phyloP scores from a whole-genome alignment of 257 asterid genomes.

The Lavandula angustifolia region DNA sequence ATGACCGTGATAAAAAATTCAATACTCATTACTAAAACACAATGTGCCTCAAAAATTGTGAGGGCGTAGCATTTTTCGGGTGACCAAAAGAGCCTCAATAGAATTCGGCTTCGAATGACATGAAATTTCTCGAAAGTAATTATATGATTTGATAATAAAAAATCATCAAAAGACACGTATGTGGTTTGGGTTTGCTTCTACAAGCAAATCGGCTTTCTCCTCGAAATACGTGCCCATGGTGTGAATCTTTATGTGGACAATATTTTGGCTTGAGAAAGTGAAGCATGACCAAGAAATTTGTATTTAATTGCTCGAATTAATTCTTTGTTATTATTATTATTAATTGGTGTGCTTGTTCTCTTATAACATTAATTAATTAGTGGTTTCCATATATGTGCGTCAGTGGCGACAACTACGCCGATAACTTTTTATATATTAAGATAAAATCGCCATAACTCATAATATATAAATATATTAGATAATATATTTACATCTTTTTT shows the following conservation, averaged over 20 bases:
- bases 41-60: conserved; percentile 7
- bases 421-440: too few species aligned
- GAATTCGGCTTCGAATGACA: conserved; percentile 2
- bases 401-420: too few species aligned
- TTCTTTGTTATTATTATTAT: too few species aligned
- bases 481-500: too few species aligned
- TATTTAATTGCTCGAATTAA: too few species aligned
- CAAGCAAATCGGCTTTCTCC: conserved; percentile 19
- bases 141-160: not conserved
- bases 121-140: not conserved
- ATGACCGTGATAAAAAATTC: too few species aligned
- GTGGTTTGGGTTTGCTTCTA: conserved; percentile 31
- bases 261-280: conserved; percentile 29
- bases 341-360: too few species aligned
- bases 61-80: conserved; percentile 18
- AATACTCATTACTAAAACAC: not conserved
- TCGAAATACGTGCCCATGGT: conserved; percentile 3
- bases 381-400: too few species aligned
- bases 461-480: too few species aligned
- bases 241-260: conserved; percentile 19
- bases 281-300: conserved; percentile 1
- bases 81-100: conserved; percentile 10
- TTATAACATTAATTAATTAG: too few species aligned
- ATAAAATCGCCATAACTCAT: too few species aligned
- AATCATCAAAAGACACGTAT: conserved; percentile 31